Conservation (phyloP, 2,329 filamentous ascomycete genomes). For the Tolypocladium amazonense region DNA sequence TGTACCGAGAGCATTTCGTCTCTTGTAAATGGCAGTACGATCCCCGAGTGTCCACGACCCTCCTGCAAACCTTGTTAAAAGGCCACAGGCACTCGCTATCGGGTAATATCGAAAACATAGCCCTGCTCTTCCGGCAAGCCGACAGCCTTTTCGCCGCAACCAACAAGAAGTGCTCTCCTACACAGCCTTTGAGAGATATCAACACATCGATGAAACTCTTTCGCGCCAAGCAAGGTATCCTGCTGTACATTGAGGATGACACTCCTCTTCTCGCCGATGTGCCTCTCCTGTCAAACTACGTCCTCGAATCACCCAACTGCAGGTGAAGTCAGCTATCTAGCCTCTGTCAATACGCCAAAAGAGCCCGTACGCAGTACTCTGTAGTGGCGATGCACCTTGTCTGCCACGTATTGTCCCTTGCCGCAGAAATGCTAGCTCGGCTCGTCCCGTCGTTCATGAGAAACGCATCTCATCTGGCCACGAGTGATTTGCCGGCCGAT, state of each 20-base stretch:
- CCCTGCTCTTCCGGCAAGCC: no score
- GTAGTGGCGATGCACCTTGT: background rate
- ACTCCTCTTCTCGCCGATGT: background rate
- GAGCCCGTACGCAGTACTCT: no score
- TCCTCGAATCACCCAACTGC: background rate
- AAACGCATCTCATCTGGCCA: background rate
- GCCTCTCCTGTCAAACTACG: background rate
- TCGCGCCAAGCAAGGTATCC: background rate
- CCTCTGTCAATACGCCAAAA: background rate
- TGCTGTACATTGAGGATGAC: background rate
- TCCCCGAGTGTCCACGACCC: no score
- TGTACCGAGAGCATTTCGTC: no score
- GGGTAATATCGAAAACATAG: no score
- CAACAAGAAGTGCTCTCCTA: no score
- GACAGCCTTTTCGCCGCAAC: no score
- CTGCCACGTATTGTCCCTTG: background rate
- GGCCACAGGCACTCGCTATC: no score
- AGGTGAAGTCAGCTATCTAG: background rate
- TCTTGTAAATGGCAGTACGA: no score
- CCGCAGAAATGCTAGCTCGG: background rate
- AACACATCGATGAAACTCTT: no score
- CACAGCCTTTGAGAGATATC: no score
- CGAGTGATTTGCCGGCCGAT: background rate
- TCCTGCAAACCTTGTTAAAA: no score
- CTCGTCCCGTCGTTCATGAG: background rate